phyloP scores from a whole-genome alignment of 768 basidiomycete genomes.

The Agaricus sinodeliciosus region DNA sequence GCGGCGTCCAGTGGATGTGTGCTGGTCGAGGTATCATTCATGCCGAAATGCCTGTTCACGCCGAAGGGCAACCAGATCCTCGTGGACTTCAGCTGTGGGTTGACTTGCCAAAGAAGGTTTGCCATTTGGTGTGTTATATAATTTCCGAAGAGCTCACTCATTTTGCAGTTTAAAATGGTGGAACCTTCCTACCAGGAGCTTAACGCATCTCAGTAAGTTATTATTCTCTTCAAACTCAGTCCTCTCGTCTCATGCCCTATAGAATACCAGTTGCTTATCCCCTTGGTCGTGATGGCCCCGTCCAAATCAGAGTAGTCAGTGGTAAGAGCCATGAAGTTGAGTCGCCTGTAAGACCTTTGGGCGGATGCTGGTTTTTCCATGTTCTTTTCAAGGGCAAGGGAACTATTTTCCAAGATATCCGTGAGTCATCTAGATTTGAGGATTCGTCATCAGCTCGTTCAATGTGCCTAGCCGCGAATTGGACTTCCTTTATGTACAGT shows the following conservation, averaged over 20 bases:
- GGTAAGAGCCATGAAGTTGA: slow-evolving; percentile 82
- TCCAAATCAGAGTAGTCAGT: slow-evolving; percentile 79
- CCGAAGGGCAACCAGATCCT: slow-evolving; percentile 58
- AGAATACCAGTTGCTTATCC: slow-evolving; percentile 75
- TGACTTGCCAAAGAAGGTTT: slow-evolving; percentile 66
- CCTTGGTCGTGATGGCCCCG: slow-evolving; percentile 55
- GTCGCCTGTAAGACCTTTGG: slow-evolving; percentile 85
- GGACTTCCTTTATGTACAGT: slow-evolving; percentile 90
- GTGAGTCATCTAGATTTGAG: slow-evolving; percentile 30
- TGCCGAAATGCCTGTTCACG: slow-evolving; percentile 85
- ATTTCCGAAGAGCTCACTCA: slow-evolving; percentile 13
- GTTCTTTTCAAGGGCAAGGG: slow-evolving; percentile 57
- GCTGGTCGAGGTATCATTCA: slow-evolving; percentile 78
- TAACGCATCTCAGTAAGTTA: slow-evolving; percentile 47
- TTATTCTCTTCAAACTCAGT: not conserved
- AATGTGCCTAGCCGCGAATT: slow-evolving; percentile 52
- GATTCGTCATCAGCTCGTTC: not conserved
- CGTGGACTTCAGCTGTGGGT: slow-evolving; percentile 86
- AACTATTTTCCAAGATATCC: slow-evolving; percentile 76
- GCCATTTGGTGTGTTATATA: slow-evolving; percentile 11
- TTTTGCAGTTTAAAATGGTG: slow-evolving; percentile 67
- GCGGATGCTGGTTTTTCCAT: slow-evolving; percentile 94
- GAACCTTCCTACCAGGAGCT: slow-evolving; percentile 86
- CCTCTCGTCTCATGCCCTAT: not conserved
- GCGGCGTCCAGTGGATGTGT: slow-evolving; percentile 96